phyloP scores from a whole-genome alignment of 1,284 basidiomycete genomes.

The Ganoderma meredithae region DNA sequence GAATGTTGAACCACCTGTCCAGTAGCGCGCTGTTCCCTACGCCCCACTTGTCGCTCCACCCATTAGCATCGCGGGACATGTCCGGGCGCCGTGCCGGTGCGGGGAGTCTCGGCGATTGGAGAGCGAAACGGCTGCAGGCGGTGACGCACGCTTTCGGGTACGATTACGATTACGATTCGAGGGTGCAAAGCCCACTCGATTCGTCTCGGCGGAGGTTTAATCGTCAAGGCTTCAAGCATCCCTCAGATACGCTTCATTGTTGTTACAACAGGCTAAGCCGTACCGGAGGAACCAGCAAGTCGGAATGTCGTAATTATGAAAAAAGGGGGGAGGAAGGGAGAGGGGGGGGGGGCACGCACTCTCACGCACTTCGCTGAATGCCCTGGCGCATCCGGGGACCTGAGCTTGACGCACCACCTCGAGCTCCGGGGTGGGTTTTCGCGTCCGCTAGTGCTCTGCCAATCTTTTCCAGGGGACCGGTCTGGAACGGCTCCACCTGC shows the following conservation, averaged over 20 bases:
- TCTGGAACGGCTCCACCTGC: neutral
- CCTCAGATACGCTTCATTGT: neutral
- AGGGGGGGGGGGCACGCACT: neutral
- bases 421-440: neutral
- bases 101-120: neutral
- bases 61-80: neutral
- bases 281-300: neutral
- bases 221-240: neutral
- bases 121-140: neutral
- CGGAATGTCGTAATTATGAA: slow-evolving; percentile 16
- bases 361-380: no score
- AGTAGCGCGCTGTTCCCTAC: neutral
- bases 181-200: slow-evolving; percentile 20
- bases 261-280: neutral
- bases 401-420: neutral
- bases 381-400: neutral
- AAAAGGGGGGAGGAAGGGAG: neutral
- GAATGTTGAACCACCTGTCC: neutral
- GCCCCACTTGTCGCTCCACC: neutral
- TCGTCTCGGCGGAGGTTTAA: neutral
- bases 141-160: slow-evolving; percentile 29
- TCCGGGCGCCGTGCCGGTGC: neutral
- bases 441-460: neutral
- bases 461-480: slow-evolving; percentile 2
- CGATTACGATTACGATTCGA: slow-evolving; percentile 29